These are phyloP conservation scores for Oryza rufipogon DNA, from an alignment of 176 grass and related monocot species.

Conservation along the genomic window DNA sequence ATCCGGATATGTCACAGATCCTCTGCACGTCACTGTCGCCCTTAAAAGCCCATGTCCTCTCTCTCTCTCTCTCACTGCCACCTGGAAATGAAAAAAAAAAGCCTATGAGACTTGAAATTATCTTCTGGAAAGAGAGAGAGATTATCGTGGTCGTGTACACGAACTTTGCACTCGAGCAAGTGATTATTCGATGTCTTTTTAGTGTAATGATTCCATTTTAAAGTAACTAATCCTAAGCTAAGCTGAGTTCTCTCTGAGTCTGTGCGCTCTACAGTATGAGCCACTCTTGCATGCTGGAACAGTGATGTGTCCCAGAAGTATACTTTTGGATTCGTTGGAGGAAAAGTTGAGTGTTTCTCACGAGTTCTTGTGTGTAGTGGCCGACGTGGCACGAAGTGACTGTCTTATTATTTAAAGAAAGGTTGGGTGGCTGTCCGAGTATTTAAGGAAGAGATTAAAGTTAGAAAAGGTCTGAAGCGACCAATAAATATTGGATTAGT, in stretches of 20 bases:
- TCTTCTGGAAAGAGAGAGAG: too few species aligned
- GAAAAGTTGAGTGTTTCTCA: neutral
- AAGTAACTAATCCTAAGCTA: neutral
- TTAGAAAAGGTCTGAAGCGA: neutral
- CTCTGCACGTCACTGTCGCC: slow-evolving; percentile 44
- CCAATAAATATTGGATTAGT: neutral
- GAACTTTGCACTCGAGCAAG: neutral
- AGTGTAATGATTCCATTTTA: neutral
- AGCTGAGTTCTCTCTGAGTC: too few species aligned
- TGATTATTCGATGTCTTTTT: neutral
- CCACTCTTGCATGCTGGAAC: neutral
- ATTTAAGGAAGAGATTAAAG: neutral
- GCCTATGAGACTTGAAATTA: neutral
- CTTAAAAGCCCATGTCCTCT: neutral
- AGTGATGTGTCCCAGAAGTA: neutral
- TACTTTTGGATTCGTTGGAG: neutral
- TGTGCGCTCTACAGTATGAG: too few species aligned
- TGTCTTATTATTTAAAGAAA: neutral
- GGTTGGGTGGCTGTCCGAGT: rapidly evolving
- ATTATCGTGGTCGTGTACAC: too few species aligned
- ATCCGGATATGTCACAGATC: slow-evolving; percentile 44
- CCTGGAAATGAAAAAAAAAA: neutral
- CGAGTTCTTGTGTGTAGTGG: neutral
- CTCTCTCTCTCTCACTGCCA: neutral
- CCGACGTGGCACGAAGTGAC: rapidly evolving